These are phyloP conservation scores for Russula dissimulans DNA, from an alignment of 768 basidiomycete genomes.

Conservation along the genomic window DNA sequence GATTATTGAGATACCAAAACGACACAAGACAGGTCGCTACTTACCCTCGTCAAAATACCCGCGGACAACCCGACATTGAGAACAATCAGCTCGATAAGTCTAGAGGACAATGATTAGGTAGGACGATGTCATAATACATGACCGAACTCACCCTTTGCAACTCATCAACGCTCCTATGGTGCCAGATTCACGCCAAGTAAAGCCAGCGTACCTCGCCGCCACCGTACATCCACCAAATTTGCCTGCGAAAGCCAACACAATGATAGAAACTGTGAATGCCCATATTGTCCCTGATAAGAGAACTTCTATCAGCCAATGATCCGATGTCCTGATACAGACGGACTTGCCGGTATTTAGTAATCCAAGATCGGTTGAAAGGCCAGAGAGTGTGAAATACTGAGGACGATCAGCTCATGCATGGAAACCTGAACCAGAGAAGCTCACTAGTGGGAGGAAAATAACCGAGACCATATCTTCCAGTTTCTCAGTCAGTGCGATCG, in stretches of 20 bases:
- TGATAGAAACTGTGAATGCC: slow-evolving; percentile 81
- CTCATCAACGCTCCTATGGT: slow-evolving; percentile 91
- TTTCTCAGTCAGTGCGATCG: slow-evolving; percentile 84
- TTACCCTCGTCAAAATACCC: slow-evolving; percentile 56
- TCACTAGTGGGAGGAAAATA: slow-evolving; percentile 78
- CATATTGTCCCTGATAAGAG: slow-evolving; percentile 56
- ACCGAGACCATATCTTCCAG: slow-evolving; percentile 90
- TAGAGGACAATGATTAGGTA: slow-evolving; percentile 22
- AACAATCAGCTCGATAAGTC: slow-evolving; percentile 88
- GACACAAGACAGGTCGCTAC: not conserved
- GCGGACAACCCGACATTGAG: slow-evolving; percentile 87
- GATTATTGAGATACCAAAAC: not conserved
- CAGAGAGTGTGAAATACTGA: slow-evolving; percentile 89
- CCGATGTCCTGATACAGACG: not conserved
- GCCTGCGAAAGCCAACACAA: slow-evolving; percentile 65
- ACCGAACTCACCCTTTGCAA: slow-evolving; percentile 68
- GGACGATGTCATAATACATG: not conserved
- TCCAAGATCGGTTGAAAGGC: slow-evolving; percentile 81
- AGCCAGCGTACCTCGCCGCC: slow-evolving; percentile 59
- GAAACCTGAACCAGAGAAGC: slow-evolving; percentile 16
- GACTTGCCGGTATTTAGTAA: slow-evolving; percentile 62
- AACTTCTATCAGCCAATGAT: not conserved
- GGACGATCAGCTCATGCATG: not conserved
- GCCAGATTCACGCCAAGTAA: slow-evolving; percentile 68
- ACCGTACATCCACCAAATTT: slow-evolving; percentile 84